These are phyloP conservation scores for Moniliella sp. DNA, from an alignment of 1,284 basidiomycete species.

Conservation along the genomic window DNA sequence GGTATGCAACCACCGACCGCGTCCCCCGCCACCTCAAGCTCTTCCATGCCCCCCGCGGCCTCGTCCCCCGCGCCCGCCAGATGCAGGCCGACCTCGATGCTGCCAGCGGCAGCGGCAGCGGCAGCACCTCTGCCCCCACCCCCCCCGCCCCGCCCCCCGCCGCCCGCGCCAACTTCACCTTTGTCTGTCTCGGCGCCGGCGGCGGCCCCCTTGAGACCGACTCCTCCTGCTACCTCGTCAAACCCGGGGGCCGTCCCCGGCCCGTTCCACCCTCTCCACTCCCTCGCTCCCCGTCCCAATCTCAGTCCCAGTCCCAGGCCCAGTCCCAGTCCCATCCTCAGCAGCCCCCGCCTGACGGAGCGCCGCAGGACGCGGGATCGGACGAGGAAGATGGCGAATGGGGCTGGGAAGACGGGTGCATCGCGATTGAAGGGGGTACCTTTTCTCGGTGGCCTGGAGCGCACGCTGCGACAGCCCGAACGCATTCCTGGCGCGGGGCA, in stretches of 20 bases:
- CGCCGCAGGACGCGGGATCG: background rate
- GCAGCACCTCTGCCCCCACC: background rate
- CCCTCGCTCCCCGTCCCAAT: background rate
- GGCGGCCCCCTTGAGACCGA: conserved; percentile 36
- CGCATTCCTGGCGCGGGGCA: background rate
- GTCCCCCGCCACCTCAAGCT: background rate
- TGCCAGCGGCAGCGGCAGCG: background rate
- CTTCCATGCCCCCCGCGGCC: background rate
- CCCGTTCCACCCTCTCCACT: conserved; percentile 19
- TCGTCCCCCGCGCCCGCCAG: background rate
- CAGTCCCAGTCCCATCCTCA: too few species aligned
- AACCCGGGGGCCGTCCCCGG: conserved; percentile 28
- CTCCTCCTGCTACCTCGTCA: conserved; percentile 35
- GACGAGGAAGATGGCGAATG: background rate
- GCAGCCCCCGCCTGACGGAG: too few species aligned
- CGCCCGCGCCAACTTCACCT: conserved; percentile 15
- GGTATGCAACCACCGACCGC: too few species aligned
- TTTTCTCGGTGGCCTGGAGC: conserved; percentile 23
- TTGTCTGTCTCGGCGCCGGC: conserved; percentile 34
- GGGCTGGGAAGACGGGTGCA: background rate
- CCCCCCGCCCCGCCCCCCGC: background rate
- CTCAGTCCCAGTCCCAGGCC: too few species aligned
- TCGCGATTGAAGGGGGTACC: conserved; percentile 7
- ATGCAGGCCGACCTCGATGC: background rate
- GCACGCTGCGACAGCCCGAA: conserved; percentile 1